Base-by-base conservation (phyloP, 495 filamentous ascomycete species). In the Penicillium alfredii region DNA sequence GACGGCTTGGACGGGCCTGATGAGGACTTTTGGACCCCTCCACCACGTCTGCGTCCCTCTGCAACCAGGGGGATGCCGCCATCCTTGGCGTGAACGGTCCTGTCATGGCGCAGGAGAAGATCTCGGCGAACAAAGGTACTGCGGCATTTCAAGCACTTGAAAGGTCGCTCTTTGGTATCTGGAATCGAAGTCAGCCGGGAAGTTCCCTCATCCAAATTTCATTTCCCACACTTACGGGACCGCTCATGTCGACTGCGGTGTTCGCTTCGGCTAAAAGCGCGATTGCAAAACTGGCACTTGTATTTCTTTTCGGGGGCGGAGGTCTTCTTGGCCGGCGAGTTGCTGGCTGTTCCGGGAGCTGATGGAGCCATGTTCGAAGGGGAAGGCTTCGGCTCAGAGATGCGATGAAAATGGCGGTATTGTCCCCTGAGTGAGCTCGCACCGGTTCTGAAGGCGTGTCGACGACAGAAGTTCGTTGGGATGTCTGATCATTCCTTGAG, bases 121-220 rank as follows among this genome's bases (percentile, higher is more conserved):
- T 98, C 92, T 66, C 92, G 84, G 60, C 92, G 84, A 46, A 98
- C 92, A 53, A 98, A 98, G 40, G 92, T 98, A 73, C 92, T 97
- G 52, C 89, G 78, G 68, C 92, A 98, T 70, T 98, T 98, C 56
- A 82, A 69, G 68, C 92, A 98, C 58, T 96, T 96, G 76, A 98
- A 98, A 21, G 92, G 92, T 40, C 92, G 84, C 64, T 98, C 92
- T 70, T 98, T 98, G 33, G 92, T 98, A 66, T 96, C 90, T 95
- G 67, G 49, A 30, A 9, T 30, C 29, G 22, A 43, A 36, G 38
- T 56, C 12, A 51, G 39, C 26, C 6, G 22, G 8, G 26, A 21
- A 30, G 16, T 30, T 6, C 25, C 30, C 23, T 32, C 13, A 14
- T 12, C 23, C 10, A 35, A 12, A 12, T 23, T 3, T 19, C 4